These are phyloP conservation scores for Erysimum cheiri DNA, from an alignment of 441 rosid genomes.

Conservation along the genomic window DNA sequence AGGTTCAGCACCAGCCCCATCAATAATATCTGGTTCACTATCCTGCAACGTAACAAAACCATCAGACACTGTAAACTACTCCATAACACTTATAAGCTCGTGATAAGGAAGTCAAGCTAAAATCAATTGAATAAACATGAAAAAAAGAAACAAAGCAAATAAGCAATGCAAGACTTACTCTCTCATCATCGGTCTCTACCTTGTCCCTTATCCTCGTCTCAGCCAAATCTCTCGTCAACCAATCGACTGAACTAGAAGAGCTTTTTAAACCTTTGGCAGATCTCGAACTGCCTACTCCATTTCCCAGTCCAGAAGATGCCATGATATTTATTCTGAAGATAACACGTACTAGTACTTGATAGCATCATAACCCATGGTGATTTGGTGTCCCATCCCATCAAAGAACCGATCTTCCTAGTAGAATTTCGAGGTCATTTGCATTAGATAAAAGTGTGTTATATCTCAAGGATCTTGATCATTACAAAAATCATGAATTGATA, in stretches of 20 bases:
- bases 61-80: constrained; percentile 3
- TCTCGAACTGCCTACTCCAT: constrained; percentile 96
- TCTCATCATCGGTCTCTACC: constrained; percentile 78
- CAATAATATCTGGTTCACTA: constrained; percentile 84
- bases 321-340: constrained; percentile 47
- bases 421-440: constrained; percentile 39
- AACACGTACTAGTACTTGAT: constrained; percentile 48
- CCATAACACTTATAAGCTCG: too few species aligned
- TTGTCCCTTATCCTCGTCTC: constrained; percentile 89
- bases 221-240: constrained; percentile 94
- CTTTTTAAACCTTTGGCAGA: constrained; percentile 78
- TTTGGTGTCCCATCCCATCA: constrained; percentile 50
- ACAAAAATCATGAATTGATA: constrained; percentile 5
- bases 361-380: constrained; percentile 43
- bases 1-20: constrained; percentile 90
- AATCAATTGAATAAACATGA: background rate
- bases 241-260: constrained; percentile 93
- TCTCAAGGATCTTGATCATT: constrained; percentile 15
- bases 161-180: constrained; percentile 56
- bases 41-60: constrained; percentile 59
- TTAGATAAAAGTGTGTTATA: constrained; percentile 29
- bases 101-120: background rate
- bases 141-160: background rate
- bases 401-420: constrained; percentile 54
- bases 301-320: constrained; percentile 89